Percentiles rank a stretch among this genome's conserved stretches.
Conservation (phyloP, 805 yeast genomes). For the Candida nanaspora region DNA sequence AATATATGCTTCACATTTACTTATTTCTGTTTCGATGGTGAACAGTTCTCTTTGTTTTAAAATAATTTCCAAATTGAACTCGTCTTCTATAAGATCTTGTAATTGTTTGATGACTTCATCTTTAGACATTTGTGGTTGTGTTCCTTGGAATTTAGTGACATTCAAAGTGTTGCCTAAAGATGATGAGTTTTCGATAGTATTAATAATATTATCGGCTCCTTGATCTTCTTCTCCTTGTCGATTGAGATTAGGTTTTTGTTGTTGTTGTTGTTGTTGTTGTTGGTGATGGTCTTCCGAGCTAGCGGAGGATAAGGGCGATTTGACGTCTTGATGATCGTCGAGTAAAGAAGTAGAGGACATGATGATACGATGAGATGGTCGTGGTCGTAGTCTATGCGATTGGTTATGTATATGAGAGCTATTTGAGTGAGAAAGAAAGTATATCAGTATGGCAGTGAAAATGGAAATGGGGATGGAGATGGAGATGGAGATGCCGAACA, state of each 20-base stretch:
- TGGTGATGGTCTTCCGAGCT: neutral
- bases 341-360: neutral
- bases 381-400: too few relatives aligned
- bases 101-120: slow-evolving; percentile 13
- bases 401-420: neutral
- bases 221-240: neutral
- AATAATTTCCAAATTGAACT: slow-evolving; percentile 52
- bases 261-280: neutral
- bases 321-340: neutral
- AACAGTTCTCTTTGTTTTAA: slow-evolving; percentile 51
- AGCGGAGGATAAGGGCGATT: slow-evolving; percentile 1
- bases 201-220: too few relatives aligned
- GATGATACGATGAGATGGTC: too few relatives aligned
- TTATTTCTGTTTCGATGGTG: slow-evolving; percentile 44
- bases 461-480: neutral
- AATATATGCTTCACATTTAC: slow-evolving; percentile 53
- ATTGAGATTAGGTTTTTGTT: neutral
- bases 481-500: neutral
- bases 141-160: neutral
- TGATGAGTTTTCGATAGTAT: too few relatives aligned
- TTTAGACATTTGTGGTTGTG: neutral
- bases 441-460: neutral
- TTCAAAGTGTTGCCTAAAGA: too few relatives aligned
- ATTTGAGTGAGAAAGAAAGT: neutral
- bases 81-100: slow-evolving; percentile 29